These are phyloP conservation scores for Berkeleyomyces rouxiae DNA, from an alignment of 2,329 filamentous ascomycete genomes.

Conservation along the genomic window DNA sequence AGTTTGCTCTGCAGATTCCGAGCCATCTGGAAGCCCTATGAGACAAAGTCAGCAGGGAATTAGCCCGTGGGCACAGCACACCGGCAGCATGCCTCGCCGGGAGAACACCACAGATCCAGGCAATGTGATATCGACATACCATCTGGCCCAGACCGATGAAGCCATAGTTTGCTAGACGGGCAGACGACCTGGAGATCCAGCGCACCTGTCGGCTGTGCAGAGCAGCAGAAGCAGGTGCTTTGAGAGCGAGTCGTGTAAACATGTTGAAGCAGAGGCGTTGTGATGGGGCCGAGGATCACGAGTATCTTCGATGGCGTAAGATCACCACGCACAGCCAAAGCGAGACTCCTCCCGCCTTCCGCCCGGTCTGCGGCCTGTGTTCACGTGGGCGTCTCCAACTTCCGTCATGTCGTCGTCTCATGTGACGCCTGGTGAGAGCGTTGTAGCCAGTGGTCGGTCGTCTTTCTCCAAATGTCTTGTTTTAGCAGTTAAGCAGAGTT, in stretches of 20 bases:
- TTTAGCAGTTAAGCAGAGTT: neutral
- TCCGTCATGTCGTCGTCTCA: neutral
- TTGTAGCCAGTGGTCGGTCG: neutral
- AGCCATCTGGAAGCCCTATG: conserved; percentile 46
- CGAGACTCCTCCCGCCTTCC: too few species aligned
- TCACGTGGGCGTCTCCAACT: neutral
- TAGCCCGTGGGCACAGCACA: too few species aligned
- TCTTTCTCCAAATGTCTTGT: neutral
- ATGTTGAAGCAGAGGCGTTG: neutral
- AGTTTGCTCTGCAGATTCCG: conserved; percentile 44
- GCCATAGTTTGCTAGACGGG: conserved; percentile 35
- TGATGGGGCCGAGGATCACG: neutral
- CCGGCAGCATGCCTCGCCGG: too few species aligned
- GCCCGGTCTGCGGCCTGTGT: neutral
- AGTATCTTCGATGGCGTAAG: neutral
- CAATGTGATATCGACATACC: conserved; percentile 24
- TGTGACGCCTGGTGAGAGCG: neutral
- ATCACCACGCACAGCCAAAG: too few species aligned
- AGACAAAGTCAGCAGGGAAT: neutral
- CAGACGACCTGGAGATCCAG: conserved; percentile 33
- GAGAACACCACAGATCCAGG: neutral
- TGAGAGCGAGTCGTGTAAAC: neutral
- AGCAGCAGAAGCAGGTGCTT: neutral
- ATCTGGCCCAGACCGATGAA: conserved; percentile 46
- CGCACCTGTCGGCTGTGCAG: conserved; percentile 25